Evolutionary conservation across 192 early-diverging fungal species (phyloP).

Genomic region (Dispira simplex): DNA sequence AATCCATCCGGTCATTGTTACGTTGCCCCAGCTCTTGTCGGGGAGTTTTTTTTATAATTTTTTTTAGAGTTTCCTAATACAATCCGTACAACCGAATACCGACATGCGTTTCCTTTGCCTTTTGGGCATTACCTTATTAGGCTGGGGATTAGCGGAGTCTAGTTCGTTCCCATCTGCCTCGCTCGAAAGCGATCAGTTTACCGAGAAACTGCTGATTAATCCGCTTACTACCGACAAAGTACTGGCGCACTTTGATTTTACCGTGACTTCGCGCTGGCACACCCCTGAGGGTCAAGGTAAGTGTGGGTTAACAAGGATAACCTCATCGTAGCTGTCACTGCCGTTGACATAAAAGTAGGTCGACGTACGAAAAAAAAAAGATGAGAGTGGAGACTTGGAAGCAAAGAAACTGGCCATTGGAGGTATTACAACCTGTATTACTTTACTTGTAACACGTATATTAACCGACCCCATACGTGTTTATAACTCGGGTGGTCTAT

Average conservation of each 20-base stretch:
- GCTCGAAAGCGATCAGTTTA: conserved; percentile 17
- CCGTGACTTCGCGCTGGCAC: conserved; percentile 20
- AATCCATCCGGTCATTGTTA: too few species aligned
- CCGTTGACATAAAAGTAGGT: conserved; percentile 16
- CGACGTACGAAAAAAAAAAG: conserved; percentile 17
- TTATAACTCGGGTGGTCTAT: conserved; percentile 7
- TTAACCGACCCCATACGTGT: background rate
- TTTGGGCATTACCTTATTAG: too few species aligned
- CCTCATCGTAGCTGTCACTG: background rate
- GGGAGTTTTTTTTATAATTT: too few species aligned
- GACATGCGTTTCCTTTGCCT: too few species aligned
- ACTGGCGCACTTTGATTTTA: conserved; percentile 71
- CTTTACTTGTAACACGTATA: background rate
- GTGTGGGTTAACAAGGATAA: background rate
- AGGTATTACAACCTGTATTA: background rate
- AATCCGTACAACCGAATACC: too few species aligned
- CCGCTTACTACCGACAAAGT: conserved; percentile 63
- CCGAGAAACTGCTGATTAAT: conserved; percentile 51
- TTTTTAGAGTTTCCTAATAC: too few species aligned
- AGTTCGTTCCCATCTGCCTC: too few species aligned
- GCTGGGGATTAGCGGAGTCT: too few species aligned
- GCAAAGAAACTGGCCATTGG: background rate
- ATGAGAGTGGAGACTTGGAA: background rate
- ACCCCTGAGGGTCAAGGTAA: background rate
- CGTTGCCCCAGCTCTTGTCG: too few species aligned